phyloP scores from a whole-genome alignment of 805 yeast genomes.

The Candida verbasci region DNA sequence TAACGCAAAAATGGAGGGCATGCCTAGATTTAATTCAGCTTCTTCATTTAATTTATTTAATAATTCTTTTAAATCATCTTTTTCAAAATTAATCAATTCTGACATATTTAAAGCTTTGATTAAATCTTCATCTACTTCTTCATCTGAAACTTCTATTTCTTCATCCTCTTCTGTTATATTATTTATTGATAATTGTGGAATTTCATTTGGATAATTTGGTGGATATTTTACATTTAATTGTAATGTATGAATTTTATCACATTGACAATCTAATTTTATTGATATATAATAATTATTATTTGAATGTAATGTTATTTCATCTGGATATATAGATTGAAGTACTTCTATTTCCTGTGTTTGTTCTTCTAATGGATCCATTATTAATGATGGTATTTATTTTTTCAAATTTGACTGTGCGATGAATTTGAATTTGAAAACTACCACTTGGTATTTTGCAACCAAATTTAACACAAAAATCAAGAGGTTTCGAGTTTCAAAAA shows the following conservation, averaged over 20 bases:
- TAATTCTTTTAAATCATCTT: conserved; percentile 41
- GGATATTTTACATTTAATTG: conserved; percentile 66
- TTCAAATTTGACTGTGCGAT: no score
- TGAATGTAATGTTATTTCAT: conserved; percentile 57
- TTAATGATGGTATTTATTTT: no score
- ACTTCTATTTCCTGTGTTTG: conserved; percentile 89
- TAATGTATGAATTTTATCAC: conserved; percentile 55
- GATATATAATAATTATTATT: conserved; percentile 44
- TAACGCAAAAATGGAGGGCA: conserved; percentile 85
- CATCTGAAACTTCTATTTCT: conserved; percentile 26
- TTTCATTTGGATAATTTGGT: conserved; percentile 73
- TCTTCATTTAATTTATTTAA: conserved; percentile 44
- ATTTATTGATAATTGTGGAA: conserved; percentile 52
- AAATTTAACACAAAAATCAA: no score
- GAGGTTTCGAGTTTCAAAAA: no score
- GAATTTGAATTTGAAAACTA: no score
- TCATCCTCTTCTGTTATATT: conserved; percentile 24
- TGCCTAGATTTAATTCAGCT: conserved; percentile 78
- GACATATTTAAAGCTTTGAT: conserved; percentile 48
- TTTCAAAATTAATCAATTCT: conserved; percentile 54
- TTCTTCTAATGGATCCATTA: conserved; percentile 77
- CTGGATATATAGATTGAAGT: conserved; percentile 88
- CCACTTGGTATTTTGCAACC: no score
- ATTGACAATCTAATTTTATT: conserved; percentile 62
- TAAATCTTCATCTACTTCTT: conserved; percentile 39